Evolutionary conservation across 371 early-diverging fungal genomes (phyloP).

Genomic region (Mucor racemosus): DNA sequence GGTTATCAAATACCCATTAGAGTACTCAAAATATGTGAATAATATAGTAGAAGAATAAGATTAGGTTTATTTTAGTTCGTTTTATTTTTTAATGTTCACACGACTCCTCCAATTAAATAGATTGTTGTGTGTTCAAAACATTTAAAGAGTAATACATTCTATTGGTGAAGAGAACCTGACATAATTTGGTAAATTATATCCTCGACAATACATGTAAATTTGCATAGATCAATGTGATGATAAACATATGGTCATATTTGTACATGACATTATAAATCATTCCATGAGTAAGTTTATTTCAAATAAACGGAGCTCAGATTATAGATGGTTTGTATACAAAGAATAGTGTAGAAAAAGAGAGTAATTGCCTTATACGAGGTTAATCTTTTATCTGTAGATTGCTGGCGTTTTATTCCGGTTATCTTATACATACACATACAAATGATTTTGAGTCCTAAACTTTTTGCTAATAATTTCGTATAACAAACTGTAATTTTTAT

Average conservation of each 20-base stretch:
- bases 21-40: not conserved
- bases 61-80: not conserved
- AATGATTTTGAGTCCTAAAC: not conserved
- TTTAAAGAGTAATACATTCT: not conserved
- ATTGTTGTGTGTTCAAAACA: not conserved
- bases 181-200: not conserved
- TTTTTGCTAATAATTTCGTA: too few relatives aligned
- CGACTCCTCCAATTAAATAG: not conserved
- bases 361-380: not conserved
- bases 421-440: not conserved
- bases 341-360: not conserved
- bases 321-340: too few relatives aligned
- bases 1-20: not conserved
- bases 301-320: not conserved
- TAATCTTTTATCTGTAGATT: constrained; percentile 3
- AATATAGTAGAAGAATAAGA: not conserved
- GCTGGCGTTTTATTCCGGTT: not conserved
- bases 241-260: not conserved
- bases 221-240: not conserved
- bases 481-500: too few relatives aligned
- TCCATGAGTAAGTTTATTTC: too few relatives aligned
- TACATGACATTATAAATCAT: not conserved
- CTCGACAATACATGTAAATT: not conserved
- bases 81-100: not conserved
- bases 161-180: not conserved